A percentile compares a stretch with the other conserved stretches of the same genome.
Conservation (phyloP, 148 eudicot genomes). For the Spergularia bocconei region DNA sequence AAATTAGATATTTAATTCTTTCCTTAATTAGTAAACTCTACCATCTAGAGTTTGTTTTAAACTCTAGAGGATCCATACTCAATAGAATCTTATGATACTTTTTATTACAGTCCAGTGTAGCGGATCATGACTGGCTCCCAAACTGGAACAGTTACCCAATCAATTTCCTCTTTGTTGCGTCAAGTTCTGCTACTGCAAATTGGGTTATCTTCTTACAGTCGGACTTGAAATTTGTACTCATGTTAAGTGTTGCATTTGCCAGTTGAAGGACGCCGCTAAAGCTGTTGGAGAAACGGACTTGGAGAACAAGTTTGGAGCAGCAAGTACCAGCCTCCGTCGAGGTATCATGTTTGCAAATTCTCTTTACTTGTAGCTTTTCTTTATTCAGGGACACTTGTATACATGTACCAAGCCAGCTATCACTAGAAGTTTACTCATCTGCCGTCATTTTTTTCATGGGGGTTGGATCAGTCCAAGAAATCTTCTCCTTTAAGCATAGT, state of each 20-base stretch:
- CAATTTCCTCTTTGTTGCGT: not conserved
- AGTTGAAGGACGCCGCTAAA: constrained; percentile 85
- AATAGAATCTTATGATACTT: too few species aligned
- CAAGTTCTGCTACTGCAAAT: not conserved
- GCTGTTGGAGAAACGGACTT: constrained; percentile 89
- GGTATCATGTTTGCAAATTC: constrained; percentile 99
- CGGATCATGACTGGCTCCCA: too few species aligned
- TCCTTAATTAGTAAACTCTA: too few species aligned
- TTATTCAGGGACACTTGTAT: not conserved
- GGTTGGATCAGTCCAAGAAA: not conserved
- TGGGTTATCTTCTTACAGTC: not conserved
- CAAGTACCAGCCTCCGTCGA: constrained; percentile 87
- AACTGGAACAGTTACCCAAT: too few species aligned
- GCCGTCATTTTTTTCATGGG: not conserved
- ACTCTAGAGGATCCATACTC: too few species aligned
- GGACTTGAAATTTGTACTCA: not conserved
- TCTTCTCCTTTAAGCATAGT: not conserved
- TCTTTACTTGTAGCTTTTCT: constrained; percentile 52
- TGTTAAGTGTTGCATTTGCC: constrained; percentile 11
- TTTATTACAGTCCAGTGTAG: too few species aligned
- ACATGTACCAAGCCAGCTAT: constrained; percentile 2
- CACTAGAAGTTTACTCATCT: not conserved
- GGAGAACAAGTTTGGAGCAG: constrained; percentile 77
- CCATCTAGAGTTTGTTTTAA: too few species aligned
- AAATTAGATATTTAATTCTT: too few species aligned